Percentiles rank a stretch among this genome's conserved stretches.
Conservation (phyloP, 2,329 filamentous ascomycete genomes). For the Didymella lethalis region DNA sequence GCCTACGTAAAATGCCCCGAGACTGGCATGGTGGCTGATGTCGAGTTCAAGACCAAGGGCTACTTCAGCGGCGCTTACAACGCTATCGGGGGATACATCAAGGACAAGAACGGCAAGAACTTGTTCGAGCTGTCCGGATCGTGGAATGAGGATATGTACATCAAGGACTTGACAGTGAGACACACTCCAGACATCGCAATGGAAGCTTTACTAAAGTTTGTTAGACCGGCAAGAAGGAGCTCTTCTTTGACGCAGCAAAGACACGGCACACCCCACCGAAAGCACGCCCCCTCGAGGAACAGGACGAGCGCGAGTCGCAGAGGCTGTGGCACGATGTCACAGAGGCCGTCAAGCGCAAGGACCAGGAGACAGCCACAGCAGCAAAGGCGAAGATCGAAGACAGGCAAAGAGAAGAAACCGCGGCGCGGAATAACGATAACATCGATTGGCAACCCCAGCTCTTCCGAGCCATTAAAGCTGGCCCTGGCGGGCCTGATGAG, state of each 20-base stretch:
- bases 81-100: slow-evolving; percentile 90
- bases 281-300: slow-evolving; percentile 81
- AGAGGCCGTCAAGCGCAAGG: slow-evolving; percentile 79
- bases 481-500: slow-evolving; percentile 74
- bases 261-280: slow-evolving; percentile 78
- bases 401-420: slow-evolving; percentile 86
- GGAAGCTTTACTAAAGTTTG: slow-evolving; percentile 12
- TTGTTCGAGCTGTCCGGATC: slow-evolving; percentile 89
- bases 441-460: slow-evolving; percentile 88
- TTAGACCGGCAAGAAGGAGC: slow-evolving; percentile 85
- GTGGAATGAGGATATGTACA: slow-evolving; percentile 94
- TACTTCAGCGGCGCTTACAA: slow-evolving; percentile 98
- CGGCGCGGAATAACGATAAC: slow-evolving; percentile 76
- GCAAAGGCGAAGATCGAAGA: slow-evolving; percentile 98
- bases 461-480: slow-evolving; percentile 78
- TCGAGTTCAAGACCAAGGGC: slow-evolving; percentile 98
- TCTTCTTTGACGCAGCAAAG: slow-evolving; percentile 85
- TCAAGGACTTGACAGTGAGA: slow-evolving; percentile 80
- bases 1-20: slow-evolving; percentile 93
- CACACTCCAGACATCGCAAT: background rate
- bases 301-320: slow-evolving; percentile 90
- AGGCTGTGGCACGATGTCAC: slow-evolving; percentile 84
- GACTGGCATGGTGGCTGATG: slow-evolving; percentile 82
- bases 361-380: slow-evolving; percentile 88
- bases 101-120: slow-evolving; percentile 82